Base-by-base conservation (phyloP, 345 rosid species). In the Streptanthus diversifolius region DNA sequence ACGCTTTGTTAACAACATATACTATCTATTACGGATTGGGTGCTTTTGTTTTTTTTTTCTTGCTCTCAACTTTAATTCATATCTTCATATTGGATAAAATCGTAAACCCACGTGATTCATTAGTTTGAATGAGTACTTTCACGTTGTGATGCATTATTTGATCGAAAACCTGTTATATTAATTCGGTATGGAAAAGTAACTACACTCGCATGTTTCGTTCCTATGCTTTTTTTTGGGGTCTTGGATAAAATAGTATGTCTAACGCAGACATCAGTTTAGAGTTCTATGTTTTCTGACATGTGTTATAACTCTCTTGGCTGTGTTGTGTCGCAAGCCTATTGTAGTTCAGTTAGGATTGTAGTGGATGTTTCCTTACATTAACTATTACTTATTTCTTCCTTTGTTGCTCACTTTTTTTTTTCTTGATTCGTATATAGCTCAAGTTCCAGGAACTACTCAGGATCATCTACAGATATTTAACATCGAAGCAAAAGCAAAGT, bases 401-500 rank as follows among this genome's bases (percentile, higher is more conserved):
- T 51, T 41, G 56, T 49, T 65, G 4, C 68, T 71, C 63, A 71
- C 41, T 71, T 51, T 29, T 73, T 71, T 51, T 29, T 73, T 30
- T 10, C 61, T 62, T 35, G 61, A 40, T 24, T 52, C 63, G 36
- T 29, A 5, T 84, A 72, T 68, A 95, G 99, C 99, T 51, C 98
- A 92, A 95, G 87, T 92, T 66, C 88, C 95, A 32, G 99, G 99
- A 81, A 92, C 98, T 19, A 86, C 93, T 58, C 97, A 92, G 84
- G 99, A 92, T 84, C 99, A 95, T 82, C 83, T 95, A 52, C 99
- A 95, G 82, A 92, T 95, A 84, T 95, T 95, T 81, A 95, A 95
- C 78, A 92, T 95, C 40, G 99, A 95, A 89, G 76, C 89, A 85
- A 95, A 95, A 77, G 82, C 98, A 21, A 95, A 95, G 83, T 82